Evolutionary conservation across 495 filamentous ascomycete genomes (phyloP).

Genomic region (Talaromyces adpressus): DNA sequence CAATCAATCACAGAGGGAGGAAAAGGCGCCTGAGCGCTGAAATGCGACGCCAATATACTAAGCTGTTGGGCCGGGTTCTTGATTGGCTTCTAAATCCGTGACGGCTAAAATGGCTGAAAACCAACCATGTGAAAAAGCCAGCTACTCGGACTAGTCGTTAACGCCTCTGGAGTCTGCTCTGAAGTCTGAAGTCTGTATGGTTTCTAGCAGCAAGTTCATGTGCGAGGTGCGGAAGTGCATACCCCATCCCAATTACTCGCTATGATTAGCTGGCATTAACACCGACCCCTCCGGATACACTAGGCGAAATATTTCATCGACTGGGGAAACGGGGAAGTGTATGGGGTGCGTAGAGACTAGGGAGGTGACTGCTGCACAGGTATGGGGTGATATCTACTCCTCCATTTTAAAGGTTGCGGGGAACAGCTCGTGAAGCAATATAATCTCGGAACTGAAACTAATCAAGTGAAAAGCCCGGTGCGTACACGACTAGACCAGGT

Average conservation of each 20-base stretch:
- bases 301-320: background rate
- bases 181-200: background rate
- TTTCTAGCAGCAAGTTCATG: background rate
- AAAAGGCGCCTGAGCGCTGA: background rate
- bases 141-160: background rate
- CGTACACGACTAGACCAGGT: background rate
- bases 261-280: background rate
- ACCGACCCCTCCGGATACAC: background rate
- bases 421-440: background rate
- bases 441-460: background rate
- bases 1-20: background rate
- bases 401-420: background rate
- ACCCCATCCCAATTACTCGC: background rate
- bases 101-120: background rate
- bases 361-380: background rate
- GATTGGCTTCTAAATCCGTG: background rate
- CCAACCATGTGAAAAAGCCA: background rate
- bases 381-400: background rate
- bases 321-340: background rate
- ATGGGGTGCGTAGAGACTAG: background rate
- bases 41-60: background rate
- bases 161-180: no score
- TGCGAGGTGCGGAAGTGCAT: background rate
- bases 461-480: background rate
- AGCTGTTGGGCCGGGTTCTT: background rate